Evolutionary conservation across 164 flowering plant species (phyloP).

Genomic region (Taxillus chinensis): DNA sequence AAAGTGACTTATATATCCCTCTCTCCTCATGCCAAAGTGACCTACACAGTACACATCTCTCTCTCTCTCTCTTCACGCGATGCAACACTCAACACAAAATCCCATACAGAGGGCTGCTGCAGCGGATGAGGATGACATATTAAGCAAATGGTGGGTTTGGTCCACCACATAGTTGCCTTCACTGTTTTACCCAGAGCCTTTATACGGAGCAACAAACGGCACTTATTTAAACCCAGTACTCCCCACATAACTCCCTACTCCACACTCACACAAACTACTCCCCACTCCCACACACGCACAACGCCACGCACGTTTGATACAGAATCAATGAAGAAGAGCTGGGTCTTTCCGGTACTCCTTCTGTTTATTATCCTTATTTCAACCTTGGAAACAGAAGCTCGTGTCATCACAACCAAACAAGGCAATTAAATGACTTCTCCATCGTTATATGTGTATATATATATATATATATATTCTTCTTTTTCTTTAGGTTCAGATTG

Average conservation of each 20-base stretch:
- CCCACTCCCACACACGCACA: conserved; percentile 2
- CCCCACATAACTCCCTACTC: background rate
- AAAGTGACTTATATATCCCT: too few species aligned
- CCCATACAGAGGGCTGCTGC: conserved; percentile 7
- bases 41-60: background rate
- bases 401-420: conserved; percentile 10
- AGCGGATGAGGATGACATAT: conserved; percentile 9
- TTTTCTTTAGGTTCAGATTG: too few species aligned
- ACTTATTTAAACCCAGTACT: background rate
- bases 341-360: conserved; percentile 8
- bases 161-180: conserved; percentile 13
- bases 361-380: conserved; percentile 15
- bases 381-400: conserved; percentile 10
- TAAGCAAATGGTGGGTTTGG: conserved; percentile 7
- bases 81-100: background rate
- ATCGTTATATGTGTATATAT: background rate
- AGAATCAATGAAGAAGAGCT: conserved; percentile 25
- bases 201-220: background rate
- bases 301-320: background rate
- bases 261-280: conserved; percentile 4
- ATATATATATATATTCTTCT: too few species aligned
- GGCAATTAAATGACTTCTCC: conserved; percentile 9
- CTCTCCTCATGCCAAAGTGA: background rate
- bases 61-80: background rate
- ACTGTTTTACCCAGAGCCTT: conserved; percentile 13